These are phyloP conservation scores for Xanthoconium purpureum DNA, from an alignment of 768 basidiomycete species.

Conservation along the genomic window DNA sequence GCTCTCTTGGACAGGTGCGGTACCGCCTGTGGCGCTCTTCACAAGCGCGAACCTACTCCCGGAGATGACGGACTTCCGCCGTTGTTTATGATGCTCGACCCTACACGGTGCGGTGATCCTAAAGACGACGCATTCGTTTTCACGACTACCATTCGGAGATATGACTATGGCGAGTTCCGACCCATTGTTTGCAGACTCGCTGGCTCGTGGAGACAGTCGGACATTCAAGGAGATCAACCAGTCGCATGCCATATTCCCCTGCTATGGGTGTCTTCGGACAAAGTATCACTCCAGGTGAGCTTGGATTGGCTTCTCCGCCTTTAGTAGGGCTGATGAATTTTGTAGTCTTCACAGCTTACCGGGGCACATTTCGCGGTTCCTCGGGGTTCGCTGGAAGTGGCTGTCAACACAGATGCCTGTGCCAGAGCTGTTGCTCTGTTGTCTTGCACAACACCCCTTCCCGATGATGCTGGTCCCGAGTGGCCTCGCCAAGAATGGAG, in stretches of 20 bases:
- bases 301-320: background rate
- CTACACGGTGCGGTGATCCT: slow-evolving; percentile 71
- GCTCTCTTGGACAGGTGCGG: slow-evolving; percentile 81
- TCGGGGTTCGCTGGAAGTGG: slow-evolving; percentile 45
- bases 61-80: slow-evolving; percentile 55
- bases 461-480: slow-evolving; percentile 65
- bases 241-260: slow-evolving; percentile 60
- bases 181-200: slow-evolving; percentile 74
- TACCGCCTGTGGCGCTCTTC: slow-evolving; percentile 80
- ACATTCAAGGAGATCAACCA: slow-evolving; percentile 42
- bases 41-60: slow-evolving; percentile 50
- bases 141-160: slow-evolving; percentile 70
- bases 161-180: slow-evolving; percentile 79
- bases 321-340: slow-evolving; percentile 4
- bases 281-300: slow-evolving; percentile 55
- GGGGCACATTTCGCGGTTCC: slow-evolving; percentile 71
- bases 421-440: slow-evolving; percentile 74
- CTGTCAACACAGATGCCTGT: slow-evolving; percentile 61
- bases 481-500: slow-evolving; percentile 76
- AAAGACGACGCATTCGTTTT: slow-evolving; percentile 83
- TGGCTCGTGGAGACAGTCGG: slow-evolving; percentile 75
- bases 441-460: slow-evolving; percentile 70
- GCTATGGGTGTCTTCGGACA: slow-evolving; percentile 55
- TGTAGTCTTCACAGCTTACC: slow-evolving; percentile 50
- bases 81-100: slow-evolving; percentile 79